Evolutionary conservation across 805 yeast genomes (phyloP).

Genomic region (Monosporozyma siamensis): DNA sequence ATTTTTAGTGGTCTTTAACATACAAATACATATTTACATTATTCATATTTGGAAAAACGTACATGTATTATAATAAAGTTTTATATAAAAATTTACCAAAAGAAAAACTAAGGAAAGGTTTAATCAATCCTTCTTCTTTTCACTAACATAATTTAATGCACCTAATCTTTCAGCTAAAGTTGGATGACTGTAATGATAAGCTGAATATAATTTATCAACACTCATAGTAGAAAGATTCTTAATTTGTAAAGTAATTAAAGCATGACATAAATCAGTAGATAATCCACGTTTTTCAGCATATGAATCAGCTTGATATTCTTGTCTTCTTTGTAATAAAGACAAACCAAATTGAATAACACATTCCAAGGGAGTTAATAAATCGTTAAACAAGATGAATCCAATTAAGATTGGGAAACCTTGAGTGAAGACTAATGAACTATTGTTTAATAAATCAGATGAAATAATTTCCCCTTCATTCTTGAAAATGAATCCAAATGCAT

Average conservation of each 20-base stretch:
- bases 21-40: no score
- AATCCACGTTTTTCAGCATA: conserved; percentile 73
- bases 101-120: no score
- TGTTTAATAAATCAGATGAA: not conserved
- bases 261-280: conserved; percentile 53
- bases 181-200: conserved; percentile 88
- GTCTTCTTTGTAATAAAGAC: conserved; percentile 69
- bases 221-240: conserved; percentile 80
- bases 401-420: conserved; percentile 60
- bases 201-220: conserved; percentile 82
- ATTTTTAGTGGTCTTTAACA: no score
- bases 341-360: conserved; percentile 54
- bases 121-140: conserved; percentile 21
- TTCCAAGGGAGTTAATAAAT: conserved; percentile 70
- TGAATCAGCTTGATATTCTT: conserved; percentile 89
- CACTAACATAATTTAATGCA: conserved; percentile 47
- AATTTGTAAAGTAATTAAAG: conserved; percentile 66
- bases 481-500: conserved; percentile 62
- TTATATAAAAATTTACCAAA: not conserved
- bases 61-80: no score
- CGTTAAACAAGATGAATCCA: conserved; percentile 74
- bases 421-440: conserved; percentile 11
- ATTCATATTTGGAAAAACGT: no score
- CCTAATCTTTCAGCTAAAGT: conserved; percentile 78
- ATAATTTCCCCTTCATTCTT: not conserved